Percentiles rank a stretch among this genome's conserved stretches.
phyloP scores from a whole-genome alignment of 345 rosid genomes.

The Lagerstroemia speciosa region DNA sequence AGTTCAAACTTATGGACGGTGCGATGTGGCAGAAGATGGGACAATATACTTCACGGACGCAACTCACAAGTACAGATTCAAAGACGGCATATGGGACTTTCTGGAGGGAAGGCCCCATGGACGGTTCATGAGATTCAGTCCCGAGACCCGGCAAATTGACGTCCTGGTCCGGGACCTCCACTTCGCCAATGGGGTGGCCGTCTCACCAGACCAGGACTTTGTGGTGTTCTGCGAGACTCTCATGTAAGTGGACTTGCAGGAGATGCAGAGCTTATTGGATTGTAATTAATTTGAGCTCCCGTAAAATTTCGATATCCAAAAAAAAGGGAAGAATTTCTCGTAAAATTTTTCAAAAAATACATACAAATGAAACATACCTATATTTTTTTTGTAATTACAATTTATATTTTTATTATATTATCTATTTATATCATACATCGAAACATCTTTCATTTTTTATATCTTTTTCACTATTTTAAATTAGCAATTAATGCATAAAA shows the following conservation, averaged over 20 bases:
- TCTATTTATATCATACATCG: no score
- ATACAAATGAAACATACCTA: no score
- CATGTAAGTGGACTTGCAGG: conserved; percentile 29
- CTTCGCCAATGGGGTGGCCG: conserved; percentile 61
- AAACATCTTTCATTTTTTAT: no score
- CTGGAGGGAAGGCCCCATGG: conserved; percentile 69
- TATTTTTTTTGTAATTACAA: no score
- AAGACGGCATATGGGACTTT: conserved; percentile 19
- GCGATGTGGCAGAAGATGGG: conserved; percentile 62
- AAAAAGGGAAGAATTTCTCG: no score
- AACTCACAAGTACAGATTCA: conserved; percentile 31
- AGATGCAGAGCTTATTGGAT: neutral
- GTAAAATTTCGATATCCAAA: no score
- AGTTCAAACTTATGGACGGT: conserved; percentile 52
- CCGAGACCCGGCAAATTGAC: conserved; percentile 29
- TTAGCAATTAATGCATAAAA: no score
- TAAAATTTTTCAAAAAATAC: no score
- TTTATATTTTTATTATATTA: no score
- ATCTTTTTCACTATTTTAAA: no score
- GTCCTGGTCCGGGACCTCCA: conserved; percentile 44
- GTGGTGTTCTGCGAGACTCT: conserved; percentile 58
- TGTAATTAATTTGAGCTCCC: no score
- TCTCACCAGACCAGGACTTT: conserved; percentile 50
- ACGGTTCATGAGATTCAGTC: conserved; percentile 52
- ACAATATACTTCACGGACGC: conserved; percentile 71